phyloP scores from a whole-genome alignment of 495 filamentous ascomycete genomes.

The Xylaria venustula region DNA sequence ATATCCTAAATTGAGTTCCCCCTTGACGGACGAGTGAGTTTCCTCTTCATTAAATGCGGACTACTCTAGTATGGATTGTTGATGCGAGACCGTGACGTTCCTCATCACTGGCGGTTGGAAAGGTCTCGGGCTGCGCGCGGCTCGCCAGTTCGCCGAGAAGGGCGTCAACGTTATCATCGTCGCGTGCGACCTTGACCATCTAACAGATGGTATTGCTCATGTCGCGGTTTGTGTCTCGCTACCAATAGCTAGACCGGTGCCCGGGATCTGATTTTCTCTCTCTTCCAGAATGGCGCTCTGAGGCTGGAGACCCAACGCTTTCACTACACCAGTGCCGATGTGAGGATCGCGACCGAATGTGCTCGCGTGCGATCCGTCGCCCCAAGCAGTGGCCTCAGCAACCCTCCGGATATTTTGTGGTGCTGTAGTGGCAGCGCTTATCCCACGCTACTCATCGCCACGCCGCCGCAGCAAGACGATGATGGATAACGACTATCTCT shows the following conservation, averaged over 20 bases:
- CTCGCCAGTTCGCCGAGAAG: conserved; percentile 67
- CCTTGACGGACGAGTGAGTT: conserved; percentile 68
- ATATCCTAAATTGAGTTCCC: no score
- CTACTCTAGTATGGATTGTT: no score
- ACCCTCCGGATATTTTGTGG: conserved; percentile 87
- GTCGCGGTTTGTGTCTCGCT: background rate
- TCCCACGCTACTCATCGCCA: conserved; percentile 61
- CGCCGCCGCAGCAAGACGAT: background rate
- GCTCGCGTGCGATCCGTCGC: conserved; percentile 50
- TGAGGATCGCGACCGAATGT: conserved; percentile 60
- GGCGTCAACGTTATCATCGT: conserved; percentile 79
- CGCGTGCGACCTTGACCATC: conserved; percentile 46
- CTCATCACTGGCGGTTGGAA: conserved; percentile 87
- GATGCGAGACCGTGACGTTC: conserved; percentile 55
- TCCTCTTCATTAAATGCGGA: background rate
- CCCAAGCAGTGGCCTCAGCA: conserved; percentile 60
- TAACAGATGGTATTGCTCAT: background rate
- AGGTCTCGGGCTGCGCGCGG: conserved; percentile 79
- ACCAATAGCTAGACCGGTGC: conserved; percentile 27
- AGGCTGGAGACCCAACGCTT: conserved; percentile 75
- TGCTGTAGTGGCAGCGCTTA: no score
- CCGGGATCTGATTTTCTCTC: no score
- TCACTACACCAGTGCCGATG: conserved; percentile 77
- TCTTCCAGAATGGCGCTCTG: conserved; percentile 55
- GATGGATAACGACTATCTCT: conserved; percentile 83